These are phyloP conservation scores for Lumnitzera racemosa DNA, from an alignment of 345 rosid species.

Conservation along the genomic window DNA sequence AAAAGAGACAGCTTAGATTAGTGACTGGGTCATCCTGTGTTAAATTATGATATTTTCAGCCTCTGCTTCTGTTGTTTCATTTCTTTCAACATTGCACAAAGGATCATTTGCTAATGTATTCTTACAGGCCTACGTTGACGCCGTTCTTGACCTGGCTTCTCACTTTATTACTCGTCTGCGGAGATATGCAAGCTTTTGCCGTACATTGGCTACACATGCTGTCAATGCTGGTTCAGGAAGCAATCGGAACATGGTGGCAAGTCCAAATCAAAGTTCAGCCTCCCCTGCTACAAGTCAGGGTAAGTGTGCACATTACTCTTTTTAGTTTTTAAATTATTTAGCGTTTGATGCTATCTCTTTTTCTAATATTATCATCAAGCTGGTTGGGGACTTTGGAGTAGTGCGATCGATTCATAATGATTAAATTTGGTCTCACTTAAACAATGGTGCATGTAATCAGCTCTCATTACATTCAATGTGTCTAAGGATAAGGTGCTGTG, in stretches of 20 bases:
- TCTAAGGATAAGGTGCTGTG: too few species aligned
- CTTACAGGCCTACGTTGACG: constrained; percentile 96
- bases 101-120: constrained; percentile 14
- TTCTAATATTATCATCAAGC: not conserved
- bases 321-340: not conserved
- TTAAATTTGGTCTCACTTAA: not conserved
- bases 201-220: constrained; percentile 95
- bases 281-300: constrained; percentile 77
- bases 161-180: constrained; percentile 95
- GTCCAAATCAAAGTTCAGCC: constrained; percentile 81
- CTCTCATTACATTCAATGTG: too few species aligned
- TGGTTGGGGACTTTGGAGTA: constrained; percentile 1
- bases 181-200: constrained; percentile 98
- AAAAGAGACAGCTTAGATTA: too few species aligned
- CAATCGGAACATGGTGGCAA: constrained; percentile 71
- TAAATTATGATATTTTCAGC: too few species aligned
- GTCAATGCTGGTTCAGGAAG: constrained; percentile 87
- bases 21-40: too few species aligned
- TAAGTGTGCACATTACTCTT: constrained; percentile 28
- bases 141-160: constrained; percentile 96
- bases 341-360: not conserved
- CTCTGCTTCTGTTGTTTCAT: too few species aligned
- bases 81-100: not conserved
- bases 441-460: not conserved
- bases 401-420: not conserved